Evolutionary conservation across 768 basidiomycete species (phyloP).

Genomic region (Termitomyces sp.): DNA sequence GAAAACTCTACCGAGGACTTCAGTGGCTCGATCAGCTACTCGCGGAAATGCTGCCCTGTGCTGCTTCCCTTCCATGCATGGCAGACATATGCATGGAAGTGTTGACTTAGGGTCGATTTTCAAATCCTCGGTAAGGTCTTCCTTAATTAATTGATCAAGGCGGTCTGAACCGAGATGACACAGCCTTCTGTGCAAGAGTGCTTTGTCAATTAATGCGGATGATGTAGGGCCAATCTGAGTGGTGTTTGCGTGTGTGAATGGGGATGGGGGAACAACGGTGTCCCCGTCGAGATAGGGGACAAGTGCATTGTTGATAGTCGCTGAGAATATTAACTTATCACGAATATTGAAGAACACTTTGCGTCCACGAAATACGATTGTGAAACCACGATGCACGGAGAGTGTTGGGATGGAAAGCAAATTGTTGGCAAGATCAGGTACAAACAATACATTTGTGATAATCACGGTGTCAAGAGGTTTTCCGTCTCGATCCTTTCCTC

Average conservation of each 20-base stretch:
- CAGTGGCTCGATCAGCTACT: no score
- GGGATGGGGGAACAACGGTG: rapidly evolving
- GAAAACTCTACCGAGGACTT: no score
- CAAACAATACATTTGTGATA: neutral
- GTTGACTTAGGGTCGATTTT: no score
- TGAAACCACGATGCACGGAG: neutral
- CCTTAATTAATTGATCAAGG: no score
- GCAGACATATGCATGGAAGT: no score
- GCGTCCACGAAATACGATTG: neutral
- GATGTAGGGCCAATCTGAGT: neutral
- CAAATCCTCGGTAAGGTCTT: no score
- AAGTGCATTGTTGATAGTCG: neutral
- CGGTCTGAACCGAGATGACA: neutral
- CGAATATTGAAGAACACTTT: neutral
- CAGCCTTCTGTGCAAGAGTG: neutral
- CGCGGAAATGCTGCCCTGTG: no score
- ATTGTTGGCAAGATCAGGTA: neutral
- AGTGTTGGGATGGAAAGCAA: neutral
- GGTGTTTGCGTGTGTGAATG: no score
- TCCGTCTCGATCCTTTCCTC: neutral
- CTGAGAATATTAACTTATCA: neutral
- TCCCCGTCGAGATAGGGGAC: neutral
- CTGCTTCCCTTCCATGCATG: no score
- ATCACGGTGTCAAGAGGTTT: neutral
- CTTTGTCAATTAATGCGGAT: neutral